Evolutionary conservation across 2,329 filamentous ascomycete species (phyloP).

Genomic region (Colletotrichum lentis): DNA sequence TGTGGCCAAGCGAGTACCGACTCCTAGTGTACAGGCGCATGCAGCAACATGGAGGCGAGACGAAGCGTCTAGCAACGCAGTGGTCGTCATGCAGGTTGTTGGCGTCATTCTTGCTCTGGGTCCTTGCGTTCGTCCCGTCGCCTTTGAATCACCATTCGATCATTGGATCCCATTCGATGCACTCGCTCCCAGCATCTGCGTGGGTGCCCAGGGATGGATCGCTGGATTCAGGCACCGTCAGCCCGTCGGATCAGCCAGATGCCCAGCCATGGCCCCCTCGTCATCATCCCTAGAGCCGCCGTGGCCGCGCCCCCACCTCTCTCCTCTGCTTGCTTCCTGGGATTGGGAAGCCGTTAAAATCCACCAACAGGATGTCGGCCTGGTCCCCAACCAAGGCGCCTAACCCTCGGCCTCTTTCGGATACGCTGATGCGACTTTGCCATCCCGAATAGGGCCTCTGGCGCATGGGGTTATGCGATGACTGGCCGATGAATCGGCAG

Average conservation of each 20-base stretch:
- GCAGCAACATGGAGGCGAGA: conserved; percentile 16
- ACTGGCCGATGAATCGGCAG: conserved; percentile 9
- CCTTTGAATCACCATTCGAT: conserved; percentile 24
- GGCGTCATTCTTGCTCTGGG: conserved; percentile 14
- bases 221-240: conserved; percentile 28
- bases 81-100: conserved; percentile 14
- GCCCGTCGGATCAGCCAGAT: conserved; percentile 19
- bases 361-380: conserved; percentile 29
- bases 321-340: not conserved
- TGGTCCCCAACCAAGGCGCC: conserved; percentile 10
- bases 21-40: conserved; percentile 11
- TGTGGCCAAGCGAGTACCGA: conserved; percentile 16
- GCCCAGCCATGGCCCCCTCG: conserved; percentile 7
- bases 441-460: conserved; percentile 44
- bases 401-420: conserved; percentile 15
- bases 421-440: conserved; percentile 43
- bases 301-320: conserved; percentile 1
- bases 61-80: conserved; percentile 23
- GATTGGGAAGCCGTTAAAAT: not conserved
- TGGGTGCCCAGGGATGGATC: conserved; percentile 33
- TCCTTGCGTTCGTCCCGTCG: conserved; percentile 20
- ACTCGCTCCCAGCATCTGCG: conserved; percentile 17
- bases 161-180: conserved; percentile 3
- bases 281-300: conserved; percentile 15
- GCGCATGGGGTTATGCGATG: conserved; percentile 41